A percentile compares a stretch with the other conserved stretches of the same genome.
Conservation (phyloP, 179 eudicot genomes). For the Heliamphora pulchella region DNA sequence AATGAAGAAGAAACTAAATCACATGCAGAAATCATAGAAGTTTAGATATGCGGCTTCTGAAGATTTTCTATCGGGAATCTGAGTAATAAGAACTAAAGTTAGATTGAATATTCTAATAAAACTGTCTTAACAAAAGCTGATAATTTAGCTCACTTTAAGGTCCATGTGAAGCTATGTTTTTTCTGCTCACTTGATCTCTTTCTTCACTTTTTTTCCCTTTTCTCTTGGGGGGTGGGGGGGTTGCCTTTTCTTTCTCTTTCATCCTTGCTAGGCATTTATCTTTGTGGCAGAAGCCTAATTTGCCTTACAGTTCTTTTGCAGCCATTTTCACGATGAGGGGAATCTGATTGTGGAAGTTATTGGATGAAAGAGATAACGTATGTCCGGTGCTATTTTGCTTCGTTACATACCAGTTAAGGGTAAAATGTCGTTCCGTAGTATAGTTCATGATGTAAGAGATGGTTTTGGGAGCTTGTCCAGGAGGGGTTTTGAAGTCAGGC, state of each 20-base stretch:
- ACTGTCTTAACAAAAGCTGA: conserved; percentile 2
- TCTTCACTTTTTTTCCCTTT: conserved; percentile 11
- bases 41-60: not conserved
- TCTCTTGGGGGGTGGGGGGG: too few relatives aligned
- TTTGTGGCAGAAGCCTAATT: conserved; percentile 14
- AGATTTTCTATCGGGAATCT: not conserved
- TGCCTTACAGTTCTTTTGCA: conserved; percentile 16
- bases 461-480: conserved; percentile 48
- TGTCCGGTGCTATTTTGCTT: not conserved
- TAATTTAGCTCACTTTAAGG: conserved; percentile 10
- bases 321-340: conserved; percentile 16
- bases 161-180: conserved; percentile 25
- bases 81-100: not conserved
- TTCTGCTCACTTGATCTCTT: conserved; percentile 13
- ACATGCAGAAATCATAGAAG: too few relatives aligned
- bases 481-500: conserved; percentile 37
- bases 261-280: conserved; percentile 5
- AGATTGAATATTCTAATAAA: not conserved
- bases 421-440: conserved; percentile 48
- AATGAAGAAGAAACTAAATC: not conserved
- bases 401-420: conserved; percentile 6
- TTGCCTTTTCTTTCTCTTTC: not conserved
- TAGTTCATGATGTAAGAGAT: conserved; percentile 51
- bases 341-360: not conserved
- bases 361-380: not conserved